Conservation (phyloP, 371 early-diverging fungal species). For the Actinomortierella wolfii region DNA sequence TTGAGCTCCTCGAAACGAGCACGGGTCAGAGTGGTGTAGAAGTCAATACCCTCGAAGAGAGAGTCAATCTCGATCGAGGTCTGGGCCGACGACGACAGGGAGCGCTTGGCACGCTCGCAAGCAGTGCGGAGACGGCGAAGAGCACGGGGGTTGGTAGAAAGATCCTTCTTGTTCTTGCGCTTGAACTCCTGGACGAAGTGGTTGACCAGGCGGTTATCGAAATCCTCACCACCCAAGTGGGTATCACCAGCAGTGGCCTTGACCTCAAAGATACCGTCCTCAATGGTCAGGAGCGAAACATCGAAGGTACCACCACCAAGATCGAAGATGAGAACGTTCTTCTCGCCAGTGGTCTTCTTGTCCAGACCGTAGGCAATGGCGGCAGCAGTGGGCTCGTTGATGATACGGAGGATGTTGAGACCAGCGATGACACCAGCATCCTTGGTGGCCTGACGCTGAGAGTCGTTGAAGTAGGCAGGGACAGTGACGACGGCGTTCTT, state of each 20-base stretch:
- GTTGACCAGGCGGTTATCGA: conserved; percentile 93
- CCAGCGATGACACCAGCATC: conserved; percentile 97
- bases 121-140: conserved; percentile 96
- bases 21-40: conserved; percentile 95
- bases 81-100: conserved; percentile 88
- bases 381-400: conserved; percentile 99
- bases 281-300: conserved; percentile 94
- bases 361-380: conserved; percentile 98
- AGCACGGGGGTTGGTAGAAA: conserved; percentile 87
- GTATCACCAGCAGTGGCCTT: conserved; percentile 98
- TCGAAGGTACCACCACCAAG: conserved; percentile 99
- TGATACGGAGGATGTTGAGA: conserved; percentile 95
- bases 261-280: conserved; percentile 94
- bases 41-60: conserved; percentile 91
- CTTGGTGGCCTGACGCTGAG: conserved; percentile 99
- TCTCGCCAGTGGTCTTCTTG: conserved; percentile 81
- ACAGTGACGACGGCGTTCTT: conserved; percentile 96
- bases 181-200: conserved; percentile 91
- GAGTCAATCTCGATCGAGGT: conserved; percentile 96
- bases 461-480: conserved; percentile 97
- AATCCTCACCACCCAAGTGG: conserved; percentile 99
- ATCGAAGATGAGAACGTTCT: conserved; percentile 94
- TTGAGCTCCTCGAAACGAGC: conserved; percentile 98
- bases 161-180: conserved; percentile 90
- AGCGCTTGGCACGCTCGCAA: conserved; percentile 96